Evolutionary conservation across 495 filamentous ascomycete genomes (phyloP), one percentile per base, ranked within the genome.

Genomic region (Neurospora sp.): DNA sequence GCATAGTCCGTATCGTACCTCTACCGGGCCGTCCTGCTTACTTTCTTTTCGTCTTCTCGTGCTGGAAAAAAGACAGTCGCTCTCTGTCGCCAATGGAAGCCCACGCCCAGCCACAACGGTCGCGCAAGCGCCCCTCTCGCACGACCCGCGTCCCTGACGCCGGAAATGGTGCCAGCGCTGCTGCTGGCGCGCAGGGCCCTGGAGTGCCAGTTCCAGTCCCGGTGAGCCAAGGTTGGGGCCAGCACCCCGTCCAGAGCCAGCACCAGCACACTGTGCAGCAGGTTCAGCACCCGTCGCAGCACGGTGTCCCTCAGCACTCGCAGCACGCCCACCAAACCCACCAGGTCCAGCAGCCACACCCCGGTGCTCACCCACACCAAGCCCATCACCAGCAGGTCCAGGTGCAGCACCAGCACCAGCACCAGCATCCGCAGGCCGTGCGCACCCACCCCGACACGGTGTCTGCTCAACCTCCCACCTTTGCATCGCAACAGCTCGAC

Each of bases 401-500:
- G 54, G 54, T 66, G 54, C 54, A 66, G 27, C 54, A 66, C 54
- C 48, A 66, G 27, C 46, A 54, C 54, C 54, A 35, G 54, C 54
- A 66, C 72, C 48, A 46, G 39, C 78, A 78, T 71, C 39, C 70
- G 54, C 78, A 78, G 76, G 54, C 79, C 78, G 79, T 81, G 79
- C 80, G 79, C 69, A 75, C 71, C 40, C 74, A 70, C 71, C 72
- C 73, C 72, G 80, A 81, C 80, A 81, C 79, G 44, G 80, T 81
- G 75, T 72, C 66, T 14, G 20, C 72, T 14, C 78, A 76, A 73
- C 73, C 73, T 40, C 73, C 78, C 27, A 66, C 74, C 40, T 80
- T 79, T 69, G 73, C 78, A 20, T 78, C 80, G 71, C 80, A 81
- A 74, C 79, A 79, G 70, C 80, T 80, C 27, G 78, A 79, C 31